Percentiles rank a stretch among this genome's conserved stretches.
phyloP scores from a whole-genome alignment of 1,284 basidiomycete species.

The Puccinia novopanici region DNA sequence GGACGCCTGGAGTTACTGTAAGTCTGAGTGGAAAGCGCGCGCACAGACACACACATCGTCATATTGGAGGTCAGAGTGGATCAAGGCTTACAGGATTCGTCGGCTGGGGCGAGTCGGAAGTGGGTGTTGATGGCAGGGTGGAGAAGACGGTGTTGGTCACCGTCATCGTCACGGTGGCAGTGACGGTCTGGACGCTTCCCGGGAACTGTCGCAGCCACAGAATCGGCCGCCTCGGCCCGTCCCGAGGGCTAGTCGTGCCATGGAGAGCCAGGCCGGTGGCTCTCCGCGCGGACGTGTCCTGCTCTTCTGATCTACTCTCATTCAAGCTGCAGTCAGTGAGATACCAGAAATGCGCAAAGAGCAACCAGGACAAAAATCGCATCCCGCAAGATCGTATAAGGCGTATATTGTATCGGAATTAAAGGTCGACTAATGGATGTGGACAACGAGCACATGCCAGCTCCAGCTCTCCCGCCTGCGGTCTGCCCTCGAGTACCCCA shows the following conservation, averaged over 20 bases:
- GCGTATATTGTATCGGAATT: too few relatives aligned
- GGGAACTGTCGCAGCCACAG: constrained; percentile 18
- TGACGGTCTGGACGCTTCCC: constrained; percentile 14
- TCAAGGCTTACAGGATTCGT: constrained; percentile 26
- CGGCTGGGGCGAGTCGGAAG: background rate
- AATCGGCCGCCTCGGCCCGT: background rate
- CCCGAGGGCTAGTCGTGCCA: background rate
- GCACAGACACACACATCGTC: background rate
- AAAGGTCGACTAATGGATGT: background rate
- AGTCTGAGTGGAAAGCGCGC: background rate
- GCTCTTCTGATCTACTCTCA: background rate
- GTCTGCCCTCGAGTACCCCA: too few relatives aligned
- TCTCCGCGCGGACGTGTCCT: background rate
- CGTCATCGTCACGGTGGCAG: constrained; percentile 31
- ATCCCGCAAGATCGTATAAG: background rate
- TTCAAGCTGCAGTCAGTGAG: constrained; percentile 7
- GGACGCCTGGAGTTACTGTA: constrained; percentile 18
- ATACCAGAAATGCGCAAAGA: constrained; percentile 15
- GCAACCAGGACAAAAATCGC: constrained; percentile 20
- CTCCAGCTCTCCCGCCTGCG: too few relatives aligned
- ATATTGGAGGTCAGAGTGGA: background rate
- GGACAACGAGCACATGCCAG: too few relatives aligned
- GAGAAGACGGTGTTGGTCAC: constrained; percentile 11
- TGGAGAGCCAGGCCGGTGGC: background rate
- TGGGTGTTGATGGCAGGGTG: background rate